Conservation (phyloP, 305 asterid genomes). For the Euphrasia arctica region DNA sequence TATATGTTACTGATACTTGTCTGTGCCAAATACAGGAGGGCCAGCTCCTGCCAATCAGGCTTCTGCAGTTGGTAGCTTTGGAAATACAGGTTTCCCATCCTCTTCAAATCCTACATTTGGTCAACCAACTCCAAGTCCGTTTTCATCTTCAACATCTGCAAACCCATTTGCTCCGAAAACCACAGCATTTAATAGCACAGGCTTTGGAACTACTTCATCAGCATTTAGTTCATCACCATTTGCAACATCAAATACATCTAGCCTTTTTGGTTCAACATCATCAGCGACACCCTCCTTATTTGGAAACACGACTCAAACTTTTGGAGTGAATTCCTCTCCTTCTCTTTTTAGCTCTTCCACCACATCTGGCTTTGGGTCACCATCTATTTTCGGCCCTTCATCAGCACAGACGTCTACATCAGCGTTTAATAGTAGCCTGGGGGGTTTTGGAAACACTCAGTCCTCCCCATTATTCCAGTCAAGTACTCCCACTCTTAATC, state of each 20-base stretch:
- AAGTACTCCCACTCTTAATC: conserved; percentile 60
- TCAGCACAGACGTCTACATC: conserved; percentile 59
- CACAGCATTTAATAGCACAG: conserved; percentile 48
- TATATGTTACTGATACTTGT: conserved; percentile 27
- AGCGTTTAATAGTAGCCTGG: conserved; percentile 55
- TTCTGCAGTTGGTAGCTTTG: conserved; percentile 51
- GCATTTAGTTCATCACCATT: conserved; percentile 72
- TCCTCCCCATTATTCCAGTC: conserved; percentile 86
- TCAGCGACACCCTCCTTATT: conserved; percentile 60
- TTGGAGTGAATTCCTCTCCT: conserved; percentile 55
- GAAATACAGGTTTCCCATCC: conserved; percentile 54
- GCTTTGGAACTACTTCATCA: conserved; percentile 59
- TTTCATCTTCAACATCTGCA: conserved; percentile 62
- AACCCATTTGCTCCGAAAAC: conserved; percentile 80
- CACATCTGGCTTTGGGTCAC: conserved; percentile 65
- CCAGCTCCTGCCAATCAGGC: conserved; percentile 77
- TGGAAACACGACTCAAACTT: conserved; percentile 52
- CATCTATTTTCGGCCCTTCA: conserved; percentile 69
- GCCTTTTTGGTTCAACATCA: conserved; percentile 62
- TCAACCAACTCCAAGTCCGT: conserved; percentile 80
- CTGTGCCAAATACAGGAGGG: conserved; percentile 53
- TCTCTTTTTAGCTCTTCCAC: conserved; percentile 58
- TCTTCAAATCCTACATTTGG: conserved; percentile 58
- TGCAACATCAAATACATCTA: conserved; percentile 53
- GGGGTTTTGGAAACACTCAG: conserved; percentile 69